Evolutionary conservation across 306 rosid species (phyloP), one percentile per base, ranked within the genome.

Genomic region (Delonix regia): DNA sequence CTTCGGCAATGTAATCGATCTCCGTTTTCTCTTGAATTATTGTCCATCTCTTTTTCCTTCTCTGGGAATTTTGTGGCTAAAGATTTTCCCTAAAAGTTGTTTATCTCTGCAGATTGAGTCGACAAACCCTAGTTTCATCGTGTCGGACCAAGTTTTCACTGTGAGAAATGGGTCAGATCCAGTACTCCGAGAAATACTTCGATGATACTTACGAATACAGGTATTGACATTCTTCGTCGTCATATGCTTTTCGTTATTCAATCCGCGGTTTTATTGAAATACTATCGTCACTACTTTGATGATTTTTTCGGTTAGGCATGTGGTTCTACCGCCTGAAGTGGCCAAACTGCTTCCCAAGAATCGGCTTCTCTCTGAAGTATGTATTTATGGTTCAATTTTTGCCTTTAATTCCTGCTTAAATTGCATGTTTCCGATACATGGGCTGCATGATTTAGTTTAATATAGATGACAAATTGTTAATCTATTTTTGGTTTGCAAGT

Each of bases 141-240:
- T 39, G 30, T 22, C 53, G 0, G 53, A 53, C 18, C 24, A 51
- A 70, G 48, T 12, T 21, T 15, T 25, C 25, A 24, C 33, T 15
- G 13, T 8, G 7, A 69, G 71, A 55, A 53, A 95, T 95, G 99
- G 96, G 99, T 84, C 99, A 93, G 97, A 95, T 95, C 92, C 98
- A 95, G 88, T 95, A 95, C 77, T 95, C 99, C 21, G 99, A 95
- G 89, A 95, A 92, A 82, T 95, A 95, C 73, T 89, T 89, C 68
- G 99, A 95, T 65, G 99, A 95, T 62, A 87, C 82, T 47, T 87
- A 86, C 51, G 99, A 95, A 86, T 93, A 92, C 48, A 90, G 99
- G 99, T 92, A 81, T 21, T 14, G 27, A 16, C 25, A 9, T 28
- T 66, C 24, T 59, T 74, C 69, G 21, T 21, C 19, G 51, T 21